Percentiles rank a stretch among this genome's conserved stretches.
phyloP scores from a whole-genome alignment of 306 rosid genomes.

The barrel medic (Medicago truncatula) region MtrunA17r5.0-ANR NC_053046.1:34725501-34726000 shows the following conservation, averaged over 20 bases:
- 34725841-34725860: too few relatives aligned
- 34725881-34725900: too few relatives aligned
- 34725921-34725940: too few relatives aligned
- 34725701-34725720: neutral
- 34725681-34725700: neutral
- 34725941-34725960: too few relatives aligned
- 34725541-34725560: neutral
- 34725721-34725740: neutral
- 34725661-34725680: neutral
- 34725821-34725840: neutral
- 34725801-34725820: neutral
- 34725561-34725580: conserved; percentile 3
- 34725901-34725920: too few relatives aligned
- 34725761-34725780: neutral
- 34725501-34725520: conserved; percentile 36
- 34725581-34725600: neutral
- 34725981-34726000: too few relatives aligned
- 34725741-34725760: neutral
- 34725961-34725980: fast-evolving
- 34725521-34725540: neutral
- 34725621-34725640: neutral
- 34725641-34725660: neutral
- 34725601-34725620: conserved; percentile 7
- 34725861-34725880: too few relatives aligned
- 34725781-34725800: neutral